Conservation (phyloP, 345 rosid species). For the Rhodomyrtus tomentosa region DNA sequence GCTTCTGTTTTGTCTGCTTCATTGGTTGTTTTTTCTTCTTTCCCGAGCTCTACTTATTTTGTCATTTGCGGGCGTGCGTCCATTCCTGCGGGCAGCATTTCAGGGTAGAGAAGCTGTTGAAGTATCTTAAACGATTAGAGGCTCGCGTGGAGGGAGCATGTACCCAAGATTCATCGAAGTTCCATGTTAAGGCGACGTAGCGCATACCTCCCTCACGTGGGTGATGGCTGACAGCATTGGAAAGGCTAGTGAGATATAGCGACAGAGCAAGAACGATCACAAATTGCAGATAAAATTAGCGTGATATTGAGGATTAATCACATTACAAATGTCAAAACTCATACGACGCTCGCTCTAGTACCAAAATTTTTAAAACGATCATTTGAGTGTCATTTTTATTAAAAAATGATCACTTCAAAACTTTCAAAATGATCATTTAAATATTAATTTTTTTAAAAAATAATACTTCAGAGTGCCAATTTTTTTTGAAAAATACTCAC, state of each 20-base stretch:
- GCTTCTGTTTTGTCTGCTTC: neutral
- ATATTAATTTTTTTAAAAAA: too few species aligned
- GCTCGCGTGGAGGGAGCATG: neutral
- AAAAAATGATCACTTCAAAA: too few species aligned
- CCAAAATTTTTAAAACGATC: too few species aligned
- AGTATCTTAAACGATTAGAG: neutral
- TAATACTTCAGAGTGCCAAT: too few species aligned
- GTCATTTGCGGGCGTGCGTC: conserved; percentile 10
- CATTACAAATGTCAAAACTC: too few species aligned
- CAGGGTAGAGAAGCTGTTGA: neutral
- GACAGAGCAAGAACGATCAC: neutral
- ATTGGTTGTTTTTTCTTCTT: neutral
- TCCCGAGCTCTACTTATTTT: neutral
- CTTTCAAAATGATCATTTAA: too few species aligned
- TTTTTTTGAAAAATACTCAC: too few species aligned
- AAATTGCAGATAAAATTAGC: neutral
- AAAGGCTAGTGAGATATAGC: neutral
- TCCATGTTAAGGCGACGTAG: neutral
- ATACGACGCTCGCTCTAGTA: too few species aligned
- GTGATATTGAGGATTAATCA: too few species aligned
- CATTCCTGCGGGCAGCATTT: neutral
- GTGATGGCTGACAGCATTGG: neutral
- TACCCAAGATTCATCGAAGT: neutral
- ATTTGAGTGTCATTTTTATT: too few species aligned
- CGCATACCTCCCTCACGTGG: neutral